Evolutionary conservation across 768 basidiomycete genomes (phyloP).

Genomic region (Nevesoporus exiguus): DNA sequence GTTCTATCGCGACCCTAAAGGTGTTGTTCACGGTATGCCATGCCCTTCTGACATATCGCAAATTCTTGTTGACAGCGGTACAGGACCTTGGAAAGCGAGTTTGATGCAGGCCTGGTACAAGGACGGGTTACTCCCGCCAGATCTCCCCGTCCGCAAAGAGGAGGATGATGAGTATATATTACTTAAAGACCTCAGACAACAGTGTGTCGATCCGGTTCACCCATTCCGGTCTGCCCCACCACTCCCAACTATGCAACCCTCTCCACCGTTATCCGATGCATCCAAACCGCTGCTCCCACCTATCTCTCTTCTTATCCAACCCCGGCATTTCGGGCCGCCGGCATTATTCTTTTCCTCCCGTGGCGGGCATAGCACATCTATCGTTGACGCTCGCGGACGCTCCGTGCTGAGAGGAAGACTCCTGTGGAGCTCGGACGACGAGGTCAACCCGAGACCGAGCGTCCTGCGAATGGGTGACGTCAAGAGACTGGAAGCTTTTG

Average conservation of each 20-base stretch:
- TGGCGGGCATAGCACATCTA: slow-evolving; percentile 85
- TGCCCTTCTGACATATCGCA: background rate
- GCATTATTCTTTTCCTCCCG: slow-evolving; percentile 84
- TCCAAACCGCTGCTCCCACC: slow-evolving; percentile 62
- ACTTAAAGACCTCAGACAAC: slow-evolving; percentile 71
- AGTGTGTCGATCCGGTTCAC: slow-evolving; percentile 77
- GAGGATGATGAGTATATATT: slow-evolving; percentile 66
- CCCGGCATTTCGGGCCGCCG: slow-evolving; percentile 81
- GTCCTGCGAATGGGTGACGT: slow-evolving; percentile 70
- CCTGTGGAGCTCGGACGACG: slow-evolving; percentile 71
- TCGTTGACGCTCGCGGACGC: slow-evolving; percentile 81
- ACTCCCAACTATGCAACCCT: slow-evolving; percentile 33
- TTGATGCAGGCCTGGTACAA: slow-evolving; percentile 90
- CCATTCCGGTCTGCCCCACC: slow-evolving; percentile 59
- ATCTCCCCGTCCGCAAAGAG: slow-evolving; percentile 77
- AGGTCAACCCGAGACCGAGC: slow-evolving; percentile 35
- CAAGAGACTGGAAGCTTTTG: slow-evolving; percentile 79
- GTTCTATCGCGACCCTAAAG: slow-evolving; percentile 84
- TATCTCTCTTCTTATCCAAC: slow-evolving; percentile 74
- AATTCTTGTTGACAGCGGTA: slow-evolving; percentile 10
- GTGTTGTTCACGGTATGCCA: slow-evolving; percentile 67
- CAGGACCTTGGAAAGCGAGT: slow-evolving; percentile 85
- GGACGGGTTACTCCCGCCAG: slow-evolving; percentile 76
- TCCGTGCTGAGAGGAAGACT: slow-evolving; percentile 81
- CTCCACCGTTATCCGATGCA: slow-evolving; percentile 30